Evolutionary conservation across 495 filamentous ascomycete genomes (phyloP).

Genomic region (Xylaria acuta): DNA sequence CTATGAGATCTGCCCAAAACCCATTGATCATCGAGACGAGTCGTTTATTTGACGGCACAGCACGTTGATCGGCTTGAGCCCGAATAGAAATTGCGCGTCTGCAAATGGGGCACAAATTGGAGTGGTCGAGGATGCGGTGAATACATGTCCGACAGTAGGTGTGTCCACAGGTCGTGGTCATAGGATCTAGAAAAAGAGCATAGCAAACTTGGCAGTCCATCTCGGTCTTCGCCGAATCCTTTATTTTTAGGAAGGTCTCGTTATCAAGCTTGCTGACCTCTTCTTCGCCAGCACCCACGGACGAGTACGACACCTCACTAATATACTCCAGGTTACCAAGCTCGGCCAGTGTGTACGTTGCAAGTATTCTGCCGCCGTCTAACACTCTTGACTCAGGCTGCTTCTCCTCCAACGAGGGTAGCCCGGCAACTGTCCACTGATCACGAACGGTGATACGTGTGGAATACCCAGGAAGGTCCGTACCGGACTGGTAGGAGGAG

Average conservation of each 20-base stretch:
- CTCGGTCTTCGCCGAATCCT: conserved; percentile 67
- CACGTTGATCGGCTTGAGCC: conserved; percentile 54
- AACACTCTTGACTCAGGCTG: conserved; percentile 39
- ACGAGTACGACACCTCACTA: conserved; percentile 52
- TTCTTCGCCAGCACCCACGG: conserved; percentile 43
- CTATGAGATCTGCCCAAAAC: conserved; percentile 72
- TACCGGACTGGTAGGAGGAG: conserved; percentile 37
- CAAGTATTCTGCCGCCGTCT: conserved; percentile 64
- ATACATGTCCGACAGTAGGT: conserved; percentile 86
- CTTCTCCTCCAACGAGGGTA: conserved; percentile 44
- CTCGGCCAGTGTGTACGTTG: conserved; percentile 54
- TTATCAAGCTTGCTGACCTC: conserved; percentile 54
- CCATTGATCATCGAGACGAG: conserved; percentile 64
- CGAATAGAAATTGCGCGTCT: conserved; percentile 69
- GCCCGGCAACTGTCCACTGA: conserved; percentile 51
- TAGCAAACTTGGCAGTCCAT: conserved; percentile 91
- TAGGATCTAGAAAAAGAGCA: conserved; percentile 74
- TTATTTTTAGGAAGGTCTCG: conserved; percentile 60
- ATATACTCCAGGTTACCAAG: conserved; percentile 35
- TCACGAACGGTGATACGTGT: conserved; percentile 51
- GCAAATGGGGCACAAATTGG: conserved; percentile 79
- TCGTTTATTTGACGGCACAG: conserved; percentile 65
- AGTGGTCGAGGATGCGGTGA: conserved; percentile 74
- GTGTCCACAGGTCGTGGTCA: conserved; percentile 86
- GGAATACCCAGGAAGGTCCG: conserved; percentile 31